phyloP scores from a whole-genome alignment of 2,329 filamentous ascomycete genomes.

The Septoria linicola region DNA sequence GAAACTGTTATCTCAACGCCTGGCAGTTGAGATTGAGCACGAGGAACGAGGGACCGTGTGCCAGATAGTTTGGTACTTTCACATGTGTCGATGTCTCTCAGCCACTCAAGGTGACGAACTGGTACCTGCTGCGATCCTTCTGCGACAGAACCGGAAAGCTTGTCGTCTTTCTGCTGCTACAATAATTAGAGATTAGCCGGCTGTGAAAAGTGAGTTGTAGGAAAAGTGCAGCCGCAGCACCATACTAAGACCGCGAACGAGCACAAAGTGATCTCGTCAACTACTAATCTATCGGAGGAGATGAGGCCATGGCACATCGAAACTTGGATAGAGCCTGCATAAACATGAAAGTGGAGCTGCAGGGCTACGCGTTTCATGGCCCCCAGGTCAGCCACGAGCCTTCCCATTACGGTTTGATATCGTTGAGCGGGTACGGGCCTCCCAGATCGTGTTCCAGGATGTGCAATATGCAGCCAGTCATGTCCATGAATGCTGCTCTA shows the following conservation, averaged over 20 bases:
- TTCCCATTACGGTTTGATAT: slow-evolving; percentile 6
- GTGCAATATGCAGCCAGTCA: slow-evolving; percentile 6
- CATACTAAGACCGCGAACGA: not conserved
- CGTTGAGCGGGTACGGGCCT: slow-evolving; percentile 4
- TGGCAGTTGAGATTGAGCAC: not conserved
- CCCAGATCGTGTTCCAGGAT: slow-evolving; percentile 1
- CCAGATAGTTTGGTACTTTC: slow-evolving; percentile 6
- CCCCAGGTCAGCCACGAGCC: slow-evolving; percentile 13
- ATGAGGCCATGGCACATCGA: slow-evolving; percentile 17
- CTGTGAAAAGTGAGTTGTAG: not conserved
- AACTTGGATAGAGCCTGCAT: slow-evolving; percentile 23
- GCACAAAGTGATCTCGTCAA: not conserved
- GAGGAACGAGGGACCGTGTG: not conserved
- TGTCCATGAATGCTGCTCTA: not conserved
- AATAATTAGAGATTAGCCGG: not conserved
- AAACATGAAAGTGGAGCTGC: slow-evolving; percentile 15
- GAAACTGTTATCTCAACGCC: too few species aligned
- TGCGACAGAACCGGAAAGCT: not conserved
- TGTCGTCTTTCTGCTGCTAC: not conserved
- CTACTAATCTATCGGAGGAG: slow-evolving; percentile 18
- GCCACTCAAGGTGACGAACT: slow-evolving; percentile 12
- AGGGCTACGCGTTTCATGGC: slow-evolving; percentile 17
- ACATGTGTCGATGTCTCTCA: slow-evolving; percentile 11
- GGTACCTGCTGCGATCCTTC: not conserved
- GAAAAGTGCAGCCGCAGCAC: not conserved